Evolutionary conservation across 1,139 yeast species (phyloP).

Genomic region (Oligophagozyma castellii): DNA sequence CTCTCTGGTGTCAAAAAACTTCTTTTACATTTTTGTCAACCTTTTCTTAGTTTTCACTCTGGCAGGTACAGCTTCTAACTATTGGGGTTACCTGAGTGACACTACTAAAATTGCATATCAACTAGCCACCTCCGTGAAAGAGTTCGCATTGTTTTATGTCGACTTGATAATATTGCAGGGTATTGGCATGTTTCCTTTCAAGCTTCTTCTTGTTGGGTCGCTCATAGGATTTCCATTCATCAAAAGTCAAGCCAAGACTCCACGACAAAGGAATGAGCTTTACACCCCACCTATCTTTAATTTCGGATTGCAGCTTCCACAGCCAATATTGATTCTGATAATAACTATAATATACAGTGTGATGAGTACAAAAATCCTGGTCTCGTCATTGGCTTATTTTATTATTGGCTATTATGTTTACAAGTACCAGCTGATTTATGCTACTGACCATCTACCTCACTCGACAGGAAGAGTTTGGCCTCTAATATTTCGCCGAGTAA

Average conservation of each 20-base stretch:
- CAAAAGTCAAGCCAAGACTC: conserved; percentile 46
- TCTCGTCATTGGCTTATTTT: conserved; percentile 64
- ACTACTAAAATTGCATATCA: conserved; percentile 65
- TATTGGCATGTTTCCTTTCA: conserved; percentile 64
- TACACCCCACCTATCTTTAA: conserved; percentile 69
- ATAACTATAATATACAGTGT: conserved; percentile 67
- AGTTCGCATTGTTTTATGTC: conserved; percentile 57
- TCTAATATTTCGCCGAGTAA: conserved; percentile 56
- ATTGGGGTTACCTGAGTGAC: conserved; percentile 64
- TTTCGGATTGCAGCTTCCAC: conserved; percentile 72
- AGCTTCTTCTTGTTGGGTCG: conserved; percentile 52
- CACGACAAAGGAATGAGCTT: conserved; percentile 54
- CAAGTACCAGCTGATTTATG: conserved; percentile 67
- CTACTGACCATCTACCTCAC: conserved; percentile 78
- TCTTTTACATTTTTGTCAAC: conserved; percentile 65
- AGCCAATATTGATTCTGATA: conserved; percentile 60
- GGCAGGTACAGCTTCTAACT: conserved; percentile 68
- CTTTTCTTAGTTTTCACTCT: conserved; percentile 66
- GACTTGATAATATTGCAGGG: conserved; percentile 66
- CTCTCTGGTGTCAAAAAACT: conserved; percentile 62
- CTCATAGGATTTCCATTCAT: conserved; percentile 45
- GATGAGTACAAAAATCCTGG: conserved; percentile 59
- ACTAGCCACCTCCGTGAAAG: conserved; percentile 55
- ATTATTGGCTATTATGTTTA: conserved; percentile 62
- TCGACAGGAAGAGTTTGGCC: conserved; percentile 89